phyloP scores from a whole-genome alignment of 2,329 filamentous ascomycete species.

The Botrytis fabae region DNA sequence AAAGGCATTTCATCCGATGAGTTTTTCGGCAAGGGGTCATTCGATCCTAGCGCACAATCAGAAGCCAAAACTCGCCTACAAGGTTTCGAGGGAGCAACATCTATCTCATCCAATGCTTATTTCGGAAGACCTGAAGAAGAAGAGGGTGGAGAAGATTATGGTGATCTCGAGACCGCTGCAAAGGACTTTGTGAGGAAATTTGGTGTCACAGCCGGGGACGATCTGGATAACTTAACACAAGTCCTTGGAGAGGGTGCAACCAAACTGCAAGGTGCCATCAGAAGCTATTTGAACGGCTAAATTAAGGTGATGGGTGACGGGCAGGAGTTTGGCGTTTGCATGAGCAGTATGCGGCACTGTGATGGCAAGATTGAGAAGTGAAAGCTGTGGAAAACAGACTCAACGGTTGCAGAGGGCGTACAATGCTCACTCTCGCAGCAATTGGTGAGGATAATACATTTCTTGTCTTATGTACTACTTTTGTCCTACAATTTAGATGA shows the following conservation, averaged over 20 bases:
- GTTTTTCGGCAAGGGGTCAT: constrained; percentile 90
- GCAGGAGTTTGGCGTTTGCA: constrained; percentile 15
- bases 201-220: constrained; percentile 92
- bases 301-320: background rate
- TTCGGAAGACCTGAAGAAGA: constrained; percentile 92
- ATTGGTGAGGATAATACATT: background rate
- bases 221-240: constrained; percentile 85
- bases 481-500: constrained; percentile 2
- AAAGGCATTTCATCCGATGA: constrained; percentile 98
- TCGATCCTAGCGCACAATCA: constrained; percentile 74
- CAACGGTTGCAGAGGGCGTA: background rate
- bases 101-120: constrained; percentile 96
- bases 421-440: constrained; percentile 3
- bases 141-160: constrained; percentile 71
- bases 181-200: constrained; percentile 96
- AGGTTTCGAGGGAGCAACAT: constrained; percentile 87
- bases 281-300: constrained; percentile 62
- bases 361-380: constrained; percentile 8
- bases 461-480: constrained; percentile 7
- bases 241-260: constrained; percentile 83
- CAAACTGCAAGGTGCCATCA: constrained; percentile 75
- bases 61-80: constrained; percentile 87
- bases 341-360: background rate
- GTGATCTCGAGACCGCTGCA: constrained; percentile 87
- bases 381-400: background rate